Base-by-base conservation (phyloP, 2,329 filamentous ascomycete genomes). In the Colletotrichum musicola region DNA sequence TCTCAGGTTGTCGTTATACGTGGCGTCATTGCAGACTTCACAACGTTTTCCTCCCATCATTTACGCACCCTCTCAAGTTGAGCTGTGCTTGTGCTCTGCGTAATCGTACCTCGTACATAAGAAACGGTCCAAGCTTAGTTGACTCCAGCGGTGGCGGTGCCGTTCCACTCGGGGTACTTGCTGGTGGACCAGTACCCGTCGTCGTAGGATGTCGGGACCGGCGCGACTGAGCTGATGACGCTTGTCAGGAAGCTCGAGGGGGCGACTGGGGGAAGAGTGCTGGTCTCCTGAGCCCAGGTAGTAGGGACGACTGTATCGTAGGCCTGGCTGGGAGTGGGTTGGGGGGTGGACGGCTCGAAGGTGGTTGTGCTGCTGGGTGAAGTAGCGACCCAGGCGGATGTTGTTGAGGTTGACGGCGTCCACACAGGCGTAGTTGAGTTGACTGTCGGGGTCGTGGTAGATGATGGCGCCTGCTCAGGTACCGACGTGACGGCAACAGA, bases 161-260 rank as follows among this genome's bases (percentile, higher is more conserved):
- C 78, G 68, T 83, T 85, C 81, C 81, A 83, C 0, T 81, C 50
- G 3, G 82, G 81, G 62, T 84, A 85, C 35, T 71, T 70, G 0
- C 78, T 78, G 4, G 83, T 83, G 65, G 83, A 82, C 84, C 83
- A 85, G 57, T 74, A 74, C 18, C 83, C 83, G 61, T 85, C 71
- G 63, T 85, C 82, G 47, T 80, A 76, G 40, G 55, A 51, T 4
- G 72, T 71, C n/a, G 75, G 71, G 35, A 72, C 65, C 14, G 74
- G 72, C 10, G 71, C 70, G 12, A 64, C 27, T 4, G 60, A 44
- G 20, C 71, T 64, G 16, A 72, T 50, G 27, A 67, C 62, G 60
- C 66, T 64, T 18, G 73, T 74, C 35, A 71, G 64, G 35, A 72
- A 71, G 40, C 71, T 65, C 16, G 73, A 66, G 42, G 72, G 22